Percentiles rank a stretch among this genome's conserved stretches.
These are phyloP conservation scores for Lactarius hatsudake DNA, from an alignment of 768 basidiomycete genomes.

Conservation along the genomic window DNA sequence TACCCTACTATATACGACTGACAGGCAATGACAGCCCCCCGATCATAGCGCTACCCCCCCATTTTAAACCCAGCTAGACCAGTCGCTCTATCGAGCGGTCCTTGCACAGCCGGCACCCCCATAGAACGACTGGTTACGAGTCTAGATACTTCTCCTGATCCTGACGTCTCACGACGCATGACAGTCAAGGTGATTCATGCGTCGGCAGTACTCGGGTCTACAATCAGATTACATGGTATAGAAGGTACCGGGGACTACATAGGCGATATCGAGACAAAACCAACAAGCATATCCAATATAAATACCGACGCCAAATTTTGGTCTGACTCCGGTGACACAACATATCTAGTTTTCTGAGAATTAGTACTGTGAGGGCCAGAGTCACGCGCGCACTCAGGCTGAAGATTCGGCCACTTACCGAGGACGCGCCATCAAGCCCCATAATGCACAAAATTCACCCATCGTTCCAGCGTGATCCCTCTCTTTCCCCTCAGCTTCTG, in stretches of 20 bases:
- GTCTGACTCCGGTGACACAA: not conserved
- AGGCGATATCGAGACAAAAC: not conserved
- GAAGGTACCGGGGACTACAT: not conserved
- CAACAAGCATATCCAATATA: not conserved
- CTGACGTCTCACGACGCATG: no score
- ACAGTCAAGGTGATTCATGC: no score
- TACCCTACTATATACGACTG: no score
- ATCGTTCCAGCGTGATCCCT: not conserved
- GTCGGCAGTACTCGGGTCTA: no score
- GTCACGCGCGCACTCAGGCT: not conserved
- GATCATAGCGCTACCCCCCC: no score
- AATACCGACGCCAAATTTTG: not conserved
- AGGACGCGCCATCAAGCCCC: not conserved
- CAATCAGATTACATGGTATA: not conserved
- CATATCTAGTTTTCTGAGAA: no score
- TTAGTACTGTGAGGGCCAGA: not conserved
- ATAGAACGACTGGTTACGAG: no score
- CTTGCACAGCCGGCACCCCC: no score
- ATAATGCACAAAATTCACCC: conserved; percentile 19
- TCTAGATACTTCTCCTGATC: no score
- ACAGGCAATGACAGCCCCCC: no score
- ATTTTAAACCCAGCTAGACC: no score
- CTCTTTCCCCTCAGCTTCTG: conserved; percentile 7
- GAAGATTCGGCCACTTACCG: not conserved
- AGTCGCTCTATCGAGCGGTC: no score